These are phyloP conservation scores for Xerocomellus chrysenteron DNA, from an alignment of 768 basidiomycete genomes.

Conservation along the genomic window DNA sequence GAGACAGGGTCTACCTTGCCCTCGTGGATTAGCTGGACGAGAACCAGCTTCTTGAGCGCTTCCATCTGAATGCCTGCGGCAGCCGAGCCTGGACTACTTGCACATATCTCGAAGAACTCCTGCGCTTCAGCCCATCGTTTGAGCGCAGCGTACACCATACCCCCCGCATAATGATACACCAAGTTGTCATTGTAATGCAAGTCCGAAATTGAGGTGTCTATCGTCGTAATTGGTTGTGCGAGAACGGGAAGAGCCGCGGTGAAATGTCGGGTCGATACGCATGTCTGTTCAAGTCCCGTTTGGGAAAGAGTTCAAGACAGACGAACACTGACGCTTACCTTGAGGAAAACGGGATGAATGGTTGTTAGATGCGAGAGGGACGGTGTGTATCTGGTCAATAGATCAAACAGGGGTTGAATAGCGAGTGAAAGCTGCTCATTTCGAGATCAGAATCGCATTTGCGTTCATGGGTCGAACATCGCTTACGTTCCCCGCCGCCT, in stretches of 20 bases:
- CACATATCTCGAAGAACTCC: slow-evolving; percentile 79
- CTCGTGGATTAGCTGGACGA: slow-evolving; percentile 75
- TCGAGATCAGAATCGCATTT: slow-evolving; percentile 20
- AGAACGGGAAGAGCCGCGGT: slow-evolving; percentile 61
- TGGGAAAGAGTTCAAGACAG: background rate
- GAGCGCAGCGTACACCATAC: slow-evolving; percentile 60
- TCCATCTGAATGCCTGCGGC: slow-evolving; percentile 78
- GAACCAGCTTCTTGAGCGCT: slow-evolving; percentile 78
- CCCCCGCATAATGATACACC: slow-evolving; percentile 82
- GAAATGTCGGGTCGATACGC: slow-evolving; percentile 55
- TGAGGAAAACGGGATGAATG: slow-evolving; percentile 67
- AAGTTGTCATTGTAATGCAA: slow-evolving; percentile 78
- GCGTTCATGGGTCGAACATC: background rate
- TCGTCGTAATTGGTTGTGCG: slow-evolving; percentile 57
- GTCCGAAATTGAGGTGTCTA: slow-evolving; percentile 61
- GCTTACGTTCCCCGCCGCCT: slow-evolving; percentile 51
- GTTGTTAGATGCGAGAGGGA: slow-evolving; percentile 60
- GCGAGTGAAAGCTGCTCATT: slow-evolving; percentile 42
- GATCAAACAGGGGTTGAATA: slow-evolving; percentile 55
- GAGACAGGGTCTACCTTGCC: slow-evolving; percentile 54
- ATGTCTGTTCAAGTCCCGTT: slow-evolving; percentile 43
- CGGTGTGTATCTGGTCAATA: slow-evolving; percentile 63
- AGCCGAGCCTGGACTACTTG: slow-evolving; percentile 55
- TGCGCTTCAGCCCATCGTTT: slow-evolving; percentile 68
- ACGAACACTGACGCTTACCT: slow-evolving; percentile 39